A percentile compares a stretch with the other conserved stretches of the same genome.
phyloP scores from a whole-genome alignment of 1,284 basidiomycete genomes.

The Cutaneotrichosporon sp. region DNA sequence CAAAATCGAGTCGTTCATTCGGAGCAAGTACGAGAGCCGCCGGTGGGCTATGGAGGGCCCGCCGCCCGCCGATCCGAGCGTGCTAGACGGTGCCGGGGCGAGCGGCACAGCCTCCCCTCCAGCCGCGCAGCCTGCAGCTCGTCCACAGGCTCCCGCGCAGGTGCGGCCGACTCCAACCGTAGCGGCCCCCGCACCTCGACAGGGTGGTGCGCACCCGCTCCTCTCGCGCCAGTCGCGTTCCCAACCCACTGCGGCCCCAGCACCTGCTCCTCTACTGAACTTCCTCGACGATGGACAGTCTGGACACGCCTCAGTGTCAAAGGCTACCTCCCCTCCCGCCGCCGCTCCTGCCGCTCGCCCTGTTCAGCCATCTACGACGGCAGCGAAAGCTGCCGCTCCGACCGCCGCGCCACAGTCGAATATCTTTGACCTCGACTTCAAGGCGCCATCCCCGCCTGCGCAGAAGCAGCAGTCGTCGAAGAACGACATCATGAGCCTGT shows the following conservation, averaged over 20 bases:
- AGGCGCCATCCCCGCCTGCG: slow-evolving; percentile 39
- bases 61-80: slow-evolving; percentile 74
- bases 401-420: slow-evolving; percentile 30
- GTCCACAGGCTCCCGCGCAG: slow-evolving; percentile 9
- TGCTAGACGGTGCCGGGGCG: slow-evolving; percentile 62
- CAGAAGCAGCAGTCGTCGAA: slow-evolving; percentile 29
- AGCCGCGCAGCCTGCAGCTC: slow-evolving; percentile 5
- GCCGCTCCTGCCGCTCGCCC: slow-evolving; percentile 20
- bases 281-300: slow-evolving; percentile 38
- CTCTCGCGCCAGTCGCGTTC: slow-evolving; percentile 35
- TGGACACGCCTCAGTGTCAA: slow-evolving; percentile 10
- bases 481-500: slow-evolving; percentile 54
- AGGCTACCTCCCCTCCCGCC: slow-evolving; percentile 24
- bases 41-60: slow-evolving; percentile 92
- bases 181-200: neutral
- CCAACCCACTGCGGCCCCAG: slow-evolving; percentile 20
- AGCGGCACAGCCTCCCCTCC: neutral
- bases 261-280: slow-evolving; percentile 40
- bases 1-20: slow-evolving; percentile 97
- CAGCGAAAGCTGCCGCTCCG: slow-evolving; percentile 24
- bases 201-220: slow-evolving; percentile 39
- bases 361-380: slow-evolving; percentile 16
- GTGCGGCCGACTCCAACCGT: slow-evolving; percentile 6
- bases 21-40: slow-evolving; percentile 91
- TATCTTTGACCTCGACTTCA: slow-evolving; percentile 55